These are phyloP conservation scores for Syzygium grande DNA, from an alignment of 345 rosid species.

Conservation along the genomic window DNA sequence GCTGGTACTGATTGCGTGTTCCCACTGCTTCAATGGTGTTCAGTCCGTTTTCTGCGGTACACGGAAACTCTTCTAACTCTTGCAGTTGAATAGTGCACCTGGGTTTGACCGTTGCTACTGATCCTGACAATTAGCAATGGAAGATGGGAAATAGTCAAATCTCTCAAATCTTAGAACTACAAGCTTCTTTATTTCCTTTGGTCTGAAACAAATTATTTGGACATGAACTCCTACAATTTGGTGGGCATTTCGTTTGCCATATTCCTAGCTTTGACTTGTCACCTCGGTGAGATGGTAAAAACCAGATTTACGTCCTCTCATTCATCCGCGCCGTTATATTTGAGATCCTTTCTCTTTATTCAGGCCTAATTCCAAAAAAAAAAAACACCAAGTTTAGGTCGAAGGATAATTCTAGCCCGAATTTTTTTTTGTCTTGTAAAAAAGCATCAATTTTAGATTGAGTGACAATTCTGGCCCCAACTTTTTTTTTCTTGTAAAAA, in stretches of 20 bases:
- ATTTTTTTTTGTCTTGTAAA: too few relatives aligned
- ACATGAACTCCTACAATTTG: slow-evolving; percentile 7
- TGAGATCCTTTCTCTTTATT: not conserved
- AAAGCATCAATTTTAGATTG: too few relatives aligned
- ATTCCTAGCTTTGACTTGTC: slow-evolving; percentile 15
- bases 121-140: not conserved
- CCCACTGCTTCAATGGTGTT: slow-evolving; percentile 20
- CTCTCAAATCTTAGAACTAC: not conserved
- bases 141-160: not conserved
- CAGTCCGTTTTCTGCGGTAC: slow-evolving; percentile 8
- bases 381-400: too few relatives aligned
- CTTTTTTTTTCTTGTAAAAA: too few relatives aligned
- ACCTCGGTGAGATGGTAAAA: slow-evolving; percentile 2
- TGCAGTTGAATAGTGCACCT: not conserved
- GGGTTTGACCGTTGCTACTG: not conserved
- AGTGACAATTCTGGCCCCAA: too few relatives aligned
- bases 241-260: slow-evolving; percentile 16
- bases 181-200: not conserved
- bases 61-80: not conserved
- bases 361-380: too few relatives aligned
- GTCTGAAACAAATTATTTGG: not conserved
- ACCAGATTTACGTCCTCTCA: not conserved
- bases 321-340: not conserved
- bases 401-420: too few relatives aligned
- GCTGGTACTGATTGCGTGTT: slow-evolving; percentile 18